phyloP scores from a whole-genome alignment of 1,284 basidiomycete genomes.

The Phaffia rhodozyma region DNA sequence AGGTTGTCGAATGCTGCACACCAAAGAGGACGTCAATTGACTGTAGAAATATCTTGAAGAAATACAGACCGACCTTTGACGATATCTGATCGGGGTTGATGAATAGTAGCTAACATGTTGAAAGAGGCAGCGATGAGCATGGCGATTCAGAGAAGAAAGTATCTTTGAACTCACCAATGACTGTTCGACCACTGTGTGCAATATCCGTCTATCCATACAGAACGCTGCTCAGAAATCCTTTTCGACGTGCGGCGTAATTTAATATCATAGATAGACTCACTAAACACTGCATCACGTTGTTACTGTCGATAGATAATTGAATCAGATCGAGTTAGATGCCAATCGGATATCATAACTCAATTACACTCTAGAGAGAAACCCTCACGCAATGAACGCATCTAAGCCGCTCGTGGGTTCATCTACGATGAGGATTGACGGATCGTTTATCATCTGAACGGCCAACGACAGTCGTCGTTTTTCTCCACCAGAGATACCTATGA shows the following conservation, averaged over 20 bases:
- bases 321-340: too few relatives aligned
- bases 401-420: constrained; percentile 32
- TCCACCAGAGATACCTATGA: constrained; percentile 42
- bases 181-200: constrained; percentile 42
- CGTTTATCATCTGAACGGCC: constrained; percentile 42
- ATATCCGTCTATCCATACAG: constrained; percentile 37
- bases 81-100: constrained; percentile 45
- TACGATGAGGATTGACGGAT: constrained; percentile 39
- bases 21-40: not conserved
- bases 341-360: too few relatives aligned
- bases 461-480: constrained; percentile 45
- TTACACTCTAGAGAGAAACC: too few relatives aligned
- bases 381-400: too few relatives aligned
- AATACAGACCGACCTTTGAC: constrained; percentile 18
- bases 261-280: not conserved
- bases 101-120: constrained; percentile 37
- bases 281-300: constrained; percentile 30
- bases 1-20: constrained; percentile 39
- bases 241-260: not conserved
- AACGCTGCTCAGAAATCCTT: constrained; percentile 30
- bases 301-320: constrained; percentile 24
- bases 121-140: not conserved
- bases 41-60: constrained; percentile 16
- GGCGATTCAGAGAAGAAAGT: not conserved
- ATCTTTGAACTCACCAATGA: constrained; percentile 32